These are phyloP conservation scores for Apiotrichum sp. DNA, from an alignment of 1,284 basidiomycete genomes.

Conservation along the genomic window DNA sequence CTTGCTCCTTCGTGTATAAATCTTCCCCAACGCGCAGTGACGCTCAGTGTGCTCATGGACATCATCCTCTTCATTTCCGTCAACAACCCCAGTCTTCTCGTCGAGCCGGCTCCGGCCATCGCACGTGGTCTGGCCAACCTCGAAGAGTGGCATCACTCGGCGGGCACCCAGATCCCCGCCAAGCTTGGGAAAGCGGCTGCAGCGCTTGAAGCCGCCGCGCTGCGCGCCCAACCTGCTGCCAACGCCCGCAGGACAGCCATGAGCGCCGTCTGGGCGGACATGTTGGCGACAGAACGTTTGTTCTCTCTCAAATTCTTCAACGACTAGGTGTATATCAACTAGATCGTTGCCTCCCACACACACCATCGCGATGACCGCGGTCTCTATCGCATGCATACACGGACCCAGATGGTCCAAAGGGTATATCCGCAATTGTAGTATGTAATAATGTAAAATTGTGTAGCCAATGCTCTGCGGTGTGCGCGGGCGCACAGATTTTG, in stretches of 20 bases:
- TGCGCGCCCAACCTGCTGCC: conserved; percentile 8
- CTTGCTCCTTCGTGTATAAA: conserved; percentile 28
- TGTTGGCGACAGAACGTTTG: conserved; percentile 13
- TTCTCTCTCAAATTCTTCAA: neutral
- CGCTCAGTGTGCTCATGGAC: conserved; percentile 33
- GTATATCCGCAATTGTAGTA: conserved; percentile 4
- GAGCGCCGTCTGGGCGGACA: conserved; percentile 7
- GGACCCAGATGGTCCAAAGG: neutral
- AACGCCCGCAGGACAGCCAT: neutral
- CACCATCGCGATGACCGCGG: neutral
- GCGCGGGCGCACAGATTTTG: neutral
- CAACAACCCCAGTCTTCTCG: conserved; percentile 19
- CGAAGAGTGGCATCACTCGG: conserved; percentile 10
- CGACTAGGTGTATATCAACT: neutral
- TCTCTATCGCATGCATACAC: conserved; percentile 8
- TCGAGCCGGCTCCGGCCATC: conserved; percentile 18
- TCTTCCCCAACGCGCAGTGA: conserved; percentile 24
- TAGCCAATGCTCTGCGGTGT: neutral
- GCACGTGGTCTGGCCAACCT: conserved; percentile 19
- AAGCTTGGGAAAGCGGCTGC: conserved; percentile 11
- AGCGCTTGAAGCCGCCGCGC: conserved; percentile 7
- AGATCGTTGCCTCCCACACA: too few relatives aligned
- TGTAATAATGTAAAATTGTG: conserved; percentile 1
- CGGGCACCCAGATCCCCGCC: neutral
- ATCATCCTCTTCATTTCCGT: conserved; percentile 28